Evolutionary conservation across 352 stramenopile genomes (phyloP), one percentile per base, ranked within the genome.

Genomic region (Thraustochytrium striatum): DNA sequence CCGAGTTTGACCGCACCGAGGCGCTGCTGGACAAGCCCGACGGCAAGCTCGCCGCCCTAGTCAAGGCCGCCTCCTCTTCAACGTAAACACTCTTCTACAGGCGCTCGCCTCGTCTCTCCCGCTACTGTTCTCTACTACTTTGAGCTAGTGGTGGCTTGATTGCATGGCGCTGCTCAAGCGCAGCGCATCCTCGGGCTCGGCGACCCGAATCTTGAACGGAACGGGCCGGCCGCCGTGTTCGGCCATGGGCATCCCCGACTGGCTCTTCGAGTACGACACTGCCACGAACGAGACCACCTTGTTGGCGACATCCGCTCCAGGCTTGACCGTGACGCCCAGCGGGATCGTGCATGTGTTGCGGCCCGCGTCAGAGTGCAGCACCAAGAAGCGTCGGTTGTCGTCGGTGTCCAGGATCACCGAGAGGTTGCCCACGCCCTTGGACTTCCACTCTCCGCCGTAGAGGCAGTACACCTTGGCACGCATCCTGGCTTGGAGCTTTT

Each of bases 1-100:
- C 72, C 70, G 89, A 95, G 84, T 90, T 89, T 80, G 88, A 78
- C 68, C 32, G 84, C n/a, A 87, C 87, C 21, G 21, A 84, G 32
- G 82, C 85, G 28, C 82, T 92, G 38, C 83, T 89, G 2, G 69
- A 39, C 25, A 55, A 55, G 16, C 16, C 16, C 16, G 25, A 55
- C 16, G 47, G 47, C 47, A 55, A 55, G 47, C 47, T 55, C 16
- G 16, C 47, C 25, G 16, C 47, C 16, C 47, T 55, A 21, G 47
- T 55, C 47, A 55, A 55, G 47, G 47, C 47, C 47, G 47, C 47
- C 16, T 21, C 16, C 47, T 55, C 47, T n/a, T n/a, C n/a, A n/a
- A n/a, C n/a, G n/a, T n/a, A n/a, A n/a, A n/a, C n/a, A n/a, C n/a
- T n/a, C n/a, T n/a, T n/a, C n/a, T n/a, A n/a, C n/a, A n/a, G n/a